Base-by-base conservation (phyloP, 2,329 filamentous ascomycete species). In the Trichophyton simii region DNA sequence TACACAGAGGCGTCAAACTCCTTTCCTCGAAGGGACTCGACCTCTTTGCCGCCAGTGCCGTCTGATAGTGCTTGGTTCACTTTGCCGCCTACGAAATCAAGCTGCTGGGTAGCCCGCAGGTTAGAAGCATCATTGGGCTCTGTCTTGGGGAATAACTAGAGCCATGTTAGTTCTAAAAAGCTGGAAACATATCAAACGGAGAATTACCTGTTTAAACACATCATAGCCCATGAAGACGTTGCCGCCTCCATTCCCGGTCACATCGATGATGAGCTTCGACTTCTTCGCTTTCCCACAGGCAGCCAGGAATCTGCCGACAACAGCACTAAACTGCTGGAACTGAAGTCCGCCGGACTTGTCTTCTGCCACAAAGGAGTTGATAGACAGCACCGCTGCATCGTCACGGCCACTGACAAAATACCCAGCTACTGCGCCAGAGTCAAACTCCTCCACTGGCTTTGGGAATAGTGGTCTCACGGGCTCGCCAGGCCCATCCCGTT, bases 251-350 rank as follows among this genome's bases (percentile, higher is more conserved):
- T 88, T 89, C 1, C 75, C 77, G 3, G 81, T 78, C 5, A 88
- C 68, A 64, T 88, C 86, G 62, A 88, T 80, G 34, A 88, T 76
- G 3, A 88, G 74, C 68, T 82, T 84, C n/a, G 75, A 81, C 68
- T 84, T 84, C 1, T 77, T 76, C 1, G 74, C 73, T 1, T 69
- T 64, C 48, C 77, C 76, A 11, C 77, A 77, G 46, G 74, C 71
- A 0, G 74, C 71, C 15, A 85, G 73, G 65, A 84, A 80, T 6
- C 72, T 63, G 6, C 75, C 67, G 62, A 78, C 71, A 0, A 71
- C 66, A 58, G 72, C 67, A 59, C 75, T 73, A 62, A 76, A 79
- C 11, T 59, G n/a, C 8, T 11, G 15, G 7, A 28, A 48, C 1
- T 3, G 25, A 15, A 52, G 22, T 1, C 28, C 1, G 66, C 65